Percentiles rank a stretch among this genome's conserved stretches.
Conservation (phyloP, 2,329 filamentous ascomycete genomes). For the Zymoseptoria crescenta region DNA sequence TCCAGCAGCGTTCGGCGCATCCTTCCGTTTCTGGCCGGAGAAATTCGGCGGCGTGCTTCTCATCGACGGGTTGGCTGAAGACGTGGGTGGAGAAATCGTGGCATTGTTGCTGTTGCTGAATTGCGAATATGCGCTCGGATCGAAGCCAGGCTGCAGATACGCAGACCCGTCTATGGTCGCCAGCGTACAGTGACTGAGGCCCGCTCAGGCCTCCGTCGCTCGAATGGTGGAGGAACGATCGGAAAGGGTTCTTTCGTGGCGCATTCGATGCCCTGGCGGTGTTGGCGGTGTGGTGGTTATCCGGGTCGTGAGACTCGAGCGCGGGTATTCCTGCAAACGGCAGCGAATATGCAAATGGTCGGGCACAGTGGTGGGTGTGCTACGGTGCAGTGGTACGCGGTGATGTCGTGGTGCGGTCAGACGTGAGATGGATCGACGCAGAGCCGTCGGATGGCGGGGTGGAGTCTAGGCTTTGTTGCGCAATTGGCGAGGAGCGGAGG, state of each 20-base stretch:
- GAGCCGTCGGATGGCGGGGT: neutral
- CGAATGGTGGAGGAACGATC: neutral
- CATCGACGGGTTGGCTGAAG: constrained; percentile 9
- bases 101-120: constrained; percentile 9
- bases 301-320: neutral
- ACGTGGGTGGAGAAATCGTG: constrained; percentile 10
- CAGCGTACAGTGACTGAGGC: constrained; percentile 17
- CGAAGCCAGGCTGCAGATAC: constrained; percentile 79
- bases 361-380: neutral
- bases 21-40: constrained; percentile 21
- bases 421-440: neutral
- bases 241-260: neutral
- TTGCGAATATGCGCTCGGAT: constrained; percentile 44
- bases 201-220: neutral
- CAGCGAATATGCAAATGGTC: neutral
- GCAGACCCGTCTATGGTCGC: constrained; percentile 51
- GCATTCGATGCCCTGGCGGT: neutral
- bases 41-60: constrained; percentile 2
- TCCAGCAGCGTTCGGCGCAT: constrained; percentile 17
- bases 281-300: neutral
- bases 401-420: neutral
- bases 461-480: neutral
- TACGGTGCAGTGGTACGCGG: neutral
- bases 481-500: neutral
- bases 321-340: neutral